A percentile compares a stretch with the other conserved stretches of the same genome.
Evolutionary conservation across 495 filamentous ascomycete genomes (phyloP).

Genomic region (Tuber calosporum): DNA sequence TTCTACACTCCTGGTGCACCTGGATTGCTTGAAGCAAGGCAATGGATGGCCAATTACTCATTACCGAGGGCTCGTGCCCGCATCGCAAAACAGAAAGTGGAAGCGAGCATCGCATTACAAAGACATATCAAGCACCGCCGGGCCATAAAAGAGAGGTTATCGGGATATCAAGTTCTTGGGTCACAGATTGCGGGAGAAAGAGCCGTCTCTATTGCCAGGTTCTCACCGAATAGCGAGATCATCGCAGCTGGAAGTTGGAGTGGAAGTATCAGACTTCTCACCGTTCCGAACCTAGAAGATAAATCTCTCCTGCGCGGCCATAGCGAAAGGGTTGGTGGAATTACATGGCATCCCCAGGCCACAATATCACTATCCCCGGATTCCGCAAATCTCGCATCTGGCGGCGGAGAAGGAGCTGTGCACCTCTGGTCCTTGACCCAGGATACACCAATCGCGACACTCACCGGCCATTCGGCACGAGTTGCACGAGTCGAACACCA

Average conservation of each 20-base stretch:
- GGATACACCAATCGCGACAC: slow-evolving; percentile 73
- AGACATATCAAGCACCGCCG: slow-evolving; percentile 88
- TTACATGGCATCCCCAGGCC: slow-evolving; percentile 83
- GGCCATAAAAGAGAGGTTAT: slow-evolving; percentile 72
- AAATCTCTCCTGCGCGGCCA: slow-evolving; percentile 70
- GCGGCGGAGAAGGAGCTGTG: slow-evolving; percentile 81
- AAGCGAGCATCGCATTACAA: slow-evolving; percentile 72
- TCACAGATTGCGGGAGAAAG: slow-evolving; percentile 87
- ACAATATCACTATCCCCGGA: slow-evolving; percentile 69
- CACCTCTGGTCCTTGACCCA: slow-evolving; percentile 83
- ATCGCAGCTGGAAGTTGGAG: slow-evolving; percentile 89
- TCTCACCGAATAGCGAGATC: slow-evolving; percentile 75
- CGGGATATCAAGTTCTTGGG: slow-evolving; percentile 79
- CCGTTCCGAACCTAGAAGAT: slow-evolving; percentile 73
- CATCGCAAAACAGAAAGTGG: slow-evolving; percentile 65
- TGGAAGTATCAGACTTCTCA: slow-evolving; percentile 76
- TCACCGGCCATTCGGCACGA: slow-evolving; percentile 76
- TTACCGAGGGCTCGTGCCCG: slow-evolving; percentile 72
- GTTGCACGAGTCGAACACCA: slow-evolving; percentile 93
- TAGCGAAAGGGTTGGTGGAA: slow-evolving; percentile 75
- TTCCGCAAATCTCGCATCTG: slow-evolving; percentile 77
- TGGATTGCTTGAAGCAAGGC: slow-evolving; percentile 68
- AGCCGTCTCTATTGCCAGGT: slow-evolving; percentile 80
- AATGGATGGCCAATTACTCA: slow-evolving; percentile 76
- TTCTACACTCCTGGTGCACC: slow-evolving; percentile 81